Conservation (phyloP, 2,329 filamentous ascomycete species). For the Exserohilum rostratum region DNA sequence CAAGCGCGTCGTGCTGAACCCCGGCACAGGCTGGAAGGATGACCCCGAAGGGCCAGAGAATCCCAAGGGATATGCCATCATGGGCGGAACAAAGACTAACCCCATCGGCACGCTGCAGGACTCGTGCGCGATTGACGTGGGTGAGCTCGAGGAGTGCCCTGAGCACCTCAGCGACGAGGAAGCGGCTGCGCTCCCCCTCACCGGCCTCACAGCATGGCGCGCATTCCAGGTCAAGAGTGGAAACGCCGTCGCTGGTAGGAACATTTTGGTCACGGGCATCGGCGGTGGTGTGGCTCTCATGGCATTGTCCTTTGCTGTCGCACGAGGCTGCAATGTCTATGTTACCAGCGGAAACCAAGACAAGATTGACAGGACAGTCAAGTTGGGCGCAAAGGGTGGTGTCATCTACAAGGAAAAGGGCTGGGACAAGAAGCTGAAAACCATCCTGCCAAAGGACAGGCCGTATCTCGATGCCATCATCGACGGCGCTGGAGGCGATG, state of each 20-base stretch:
- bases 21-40: conserved; percentile 77
- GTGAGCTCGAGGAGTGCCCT: conserved; percentile 78
- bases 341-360: conserved; percentile 76
- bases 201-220: conserved; percentile 86
- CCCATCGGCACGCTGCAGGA: conserved; percentile 76
- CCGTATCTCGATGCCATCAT: conserved; percentile 81
- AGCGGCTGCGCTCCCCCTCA: conserved; percentile 82
- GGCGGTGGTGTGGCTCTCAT: conserved; percentile 89
- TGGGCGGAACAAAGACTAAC: conserved; percentile 71
- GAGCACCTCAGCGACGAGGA: conserved; percentile 73
- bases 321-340: conserved; percentile 74
- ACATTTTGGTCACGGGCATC: conserved; percentile 87
- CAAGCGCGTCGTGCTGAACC: conserved; percentile 78
- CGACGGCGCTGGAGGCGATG: conserved; percentile 87
- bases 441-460: conserved; percentile 67
- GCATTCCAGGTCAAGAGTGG: conserved; percentile 80
- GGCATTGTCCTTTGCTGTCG: conserved; percentile 79
- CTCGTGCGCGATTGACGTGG: conserved; percentile 69
- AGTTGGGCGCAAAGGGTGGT: conserved; percentile 80
- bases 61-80: conserved; percentile 62
- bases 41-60: conserved; percentile 76
- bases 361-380: conserved; percentile 75
- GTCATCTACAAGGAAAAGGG: conserved; percentile 77
- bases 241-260: conserved; percentile 67
- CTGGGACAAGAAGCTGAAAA: conserved; percentile 79